These are phyloP conservation scores for Pseudogymnoascus sp. DNA, from an alignment of 2,329 filamentous ascomycete species.

Conservation along the genomic window DNA sequence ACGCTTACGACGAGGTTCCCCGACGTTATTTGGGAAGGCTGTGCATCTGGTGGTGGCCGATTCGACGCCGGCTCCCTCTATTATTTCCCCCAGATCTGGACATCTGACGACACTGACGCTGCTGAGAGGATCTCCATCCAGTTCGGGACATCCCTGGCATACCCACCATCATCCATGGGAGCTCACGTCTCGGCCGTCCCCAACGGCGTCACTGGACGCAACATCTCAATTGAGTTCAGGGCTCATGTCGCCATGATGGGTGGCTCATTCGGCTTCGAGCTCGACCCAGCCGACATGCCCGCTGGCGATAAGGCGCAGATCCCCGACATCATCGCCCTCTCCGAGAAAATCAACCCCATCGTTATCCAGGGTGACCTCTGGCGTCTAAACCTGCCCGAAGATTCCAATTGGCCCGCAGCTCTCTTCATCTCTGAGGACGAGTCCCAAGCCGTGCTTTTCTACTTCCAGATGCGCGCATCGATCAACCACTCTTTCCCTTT, in stretches of 20 bases:
- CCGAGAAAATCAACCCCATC: slow-evolving; percentile 49
- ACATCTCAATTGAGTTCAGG: slow-evolving; percentile 49
- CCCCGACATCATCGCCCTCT: slow-evolving; percentile 44
- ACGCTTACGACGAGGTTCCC: background rate
- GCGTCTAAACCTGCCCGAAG: slow-evolving; percentile 47
- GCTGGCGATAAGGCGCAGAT: slow-evolving; percentile 44
- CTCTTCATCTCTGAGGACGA: slow-evolving; percentile 48
- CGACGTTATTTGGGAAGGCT: background rate
- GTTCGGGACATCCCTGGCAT: slow-evolving; percentile 53
- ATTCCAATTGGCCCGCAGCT: slow-evolving; percentile 54
- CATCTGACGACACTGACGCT: slow-evolving; percentile 56
- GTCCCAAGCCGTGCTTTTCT: background rate
- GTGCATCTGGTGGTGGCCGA: background rate
- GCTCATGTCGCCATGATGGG: slow-evolving; percentile 62
- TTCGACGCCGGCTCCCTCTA: background rate
- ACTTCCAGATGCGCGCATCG: background rate
- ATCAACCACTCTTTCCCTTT: background rate
- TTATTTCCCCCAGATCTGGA: slow-evolving; percentile 39
- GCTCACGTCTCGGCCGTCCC: slow-evolving; percentile 56
- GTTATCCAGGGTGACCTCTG: slow-evolving; percentile 51
- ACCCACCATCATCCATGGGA: slow-evolving; percentile 54
- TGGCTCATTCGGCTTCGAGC: slow-evolving; percentile 56
- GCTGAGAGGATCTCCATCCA: slow-evolving; percentile 53
- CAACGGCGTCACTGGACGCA: slow-evolving; percentile 47
- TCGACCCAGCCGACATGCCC: slow-evolving; percentile 45